Base-by-base conservation (phyloP, 164 flowering plant species). In the Echeveria elegans region DNA sequence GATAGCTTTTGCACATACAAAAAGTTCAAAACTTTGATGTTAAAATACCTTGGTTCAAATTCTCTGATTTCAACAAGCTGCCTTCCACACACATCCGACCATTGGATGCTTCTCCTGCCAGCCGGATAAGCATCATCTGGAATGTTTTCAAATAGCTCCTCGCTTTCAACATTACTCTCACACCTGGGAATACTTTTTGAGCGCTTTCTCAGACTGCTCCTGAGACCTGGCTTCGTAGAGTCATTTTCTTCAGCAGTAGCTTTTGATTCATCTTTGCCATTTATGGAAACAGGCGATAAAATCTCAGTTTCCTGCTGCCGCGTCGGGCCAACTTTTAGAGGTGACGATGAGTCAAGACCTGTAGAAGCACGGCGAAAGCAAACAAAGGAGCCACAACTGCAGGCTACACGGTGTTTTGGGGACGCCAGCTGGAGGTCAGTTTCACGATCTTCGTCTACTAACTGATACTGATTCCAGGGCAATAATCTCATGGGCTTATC, bases 381-480 rank as follows among this genome's bases (percentile, higher is more conserved):
- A 43, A 84, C 80, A 73, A 88, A 86, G 77, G 96, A 79, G 68
- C 89, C 82, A 78, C 96, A 90, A 69, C 94, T 84, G 72, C 88
- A 81, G 82, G 89, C 73, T 66, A 76, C 76, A 70, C 85, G 69
- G 67, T 77, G 77, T 84, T 86, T 83, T 43, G 67, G 62, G 67
- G 95, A 78, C 83, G 90, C 96, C 93, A 90, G 96, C 76, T 85
- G 92, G 83, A 83, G 71, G 74, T 81, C 84, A 74, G 88, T 66
- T 58, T 85, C 85, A 30, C 85, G 59, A 69, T 82, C 90, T 78
- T 81, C 88, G 75, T 83, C 90, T 78, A 87, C 88, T 87, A 88
- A 82, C 79, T 82, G 95, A 80, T 88, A 89, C 72, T 88, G 96
- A 76, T 79, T 87, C 93, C 89, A 88, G 72, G 96, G 96, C 15